phyloP scores from a whole-genome alignment of 305 asterid species.

The Fraxinus angustifolia region DNA sequence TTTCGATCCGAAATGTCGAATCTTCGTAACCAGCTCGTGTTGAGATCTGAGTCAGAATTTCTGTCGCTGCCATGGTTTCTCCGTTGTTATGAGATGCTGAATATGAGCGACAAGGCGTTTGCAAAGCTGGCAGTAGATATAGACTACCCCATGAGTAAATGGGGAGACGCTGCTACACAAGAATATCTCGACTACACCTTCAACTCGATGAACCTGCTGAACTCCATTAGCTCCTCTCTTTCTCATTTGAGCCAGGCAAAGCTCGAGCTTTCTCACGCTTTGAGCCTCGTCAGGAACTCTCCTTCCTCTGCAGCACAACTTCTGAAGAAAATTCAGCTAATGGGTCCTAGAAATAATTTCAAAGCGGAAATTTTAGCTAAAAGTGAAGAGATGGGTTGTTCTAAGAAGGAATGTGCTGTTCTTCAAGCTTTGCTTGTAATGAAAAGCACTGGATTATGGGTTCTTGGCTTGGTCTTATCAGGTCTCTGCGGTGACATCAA shows the following conservation, averaged over 20 bases:
- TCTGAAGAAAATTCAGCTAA: slow-evolving; percentile 27
- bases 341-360: slow-evolving; percentile 21
- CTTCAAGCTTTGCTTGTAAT: slow-evolving; percentile 34
- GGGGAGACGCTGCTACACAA: slow-evolving; percentile 41
- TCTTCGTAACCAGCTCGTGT: slow-evolving; percentile 28
- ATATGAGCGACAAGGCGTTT: slow-evolving; percentile 39
- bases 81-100: slow-evolving; percentile 38
- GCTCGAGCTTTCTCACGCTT: slow-evolving; percentile 37
- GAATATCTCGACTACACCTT: slow-evolving; percentile 48
- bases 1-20: slow-evolving; percentile 46
- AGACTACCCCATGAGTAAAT: slow-evolving; percentile 48
- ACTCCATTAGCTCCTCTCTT: slow-evolving; percentile 45
- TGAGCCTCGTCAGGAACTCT: slow-evolving; percentile 26
- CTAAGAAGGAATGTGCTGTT: slow-evolving; percentile 37
- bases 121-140: slow-evolving; percentile 43
- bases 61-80: slow-evolving; percentile 30
- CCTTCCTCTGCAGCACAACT: slow-evolving; percentile 14
- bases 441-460: slow-evolving; percentile 34
- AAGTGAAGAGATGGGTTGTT: slow-evolving; percentile 19
- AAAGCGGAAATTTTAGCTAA: slow-evolving; percentile 21
- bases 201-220: slow-evolving; percentile 39
- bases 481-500: slow-evolving; percentile 11
- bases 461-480: slow-evolving; percentile 46
- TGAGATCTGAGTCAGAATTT: slow-evolving; percentile 23
- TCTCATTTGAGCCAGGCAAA: slow-evolving; percentile 46